Evolutionary conservation across 805 yeast species (phyloP), one percentile per base, ranked within the genome.

Genomic region (Wickerhamiella siamensis): DNA sequence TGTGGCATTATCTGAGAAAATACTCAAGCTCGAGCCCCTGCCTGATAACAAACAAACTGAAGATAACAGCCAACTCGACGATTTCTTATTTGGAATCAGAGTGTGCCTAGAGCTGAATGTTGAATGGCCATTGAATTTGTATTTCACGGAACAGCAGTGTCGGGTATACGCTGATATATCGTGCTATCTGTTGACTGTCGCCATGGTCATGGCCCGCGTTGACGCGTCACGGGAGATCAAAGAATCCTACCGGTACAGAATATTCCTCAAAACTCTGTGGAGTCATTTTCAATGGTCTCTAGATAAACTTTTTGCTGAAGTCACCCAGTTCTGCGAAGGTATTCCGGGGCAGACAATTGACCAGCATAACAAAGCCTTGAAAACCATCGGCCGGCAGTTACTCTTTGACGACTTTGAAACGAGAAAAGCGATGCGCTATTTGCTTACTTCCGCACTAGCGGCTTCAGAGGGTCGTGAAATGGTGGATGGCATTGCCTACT

Each of bases 91-190:
- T 8, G 44, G 47, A 3, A 26, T 42, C 22, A 41, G 47, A 21
- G 42, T 44, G 35, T 34, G 32, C 29, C 40, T 52, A 19, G 9
- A 17, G 4, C 31, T 51, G 24, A 31, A 38, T 4, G 41, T 51
- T 16, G 40, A 48, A n/a, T 52, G 55, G 54, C 56, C 55, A 4
- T 43, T 40, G 3, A 34, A 17, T 21, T 15, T 34, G 27, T 34
- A 34, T 21, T 34, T 34, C 15, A 20, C 18, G 4, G 27, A 15
- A 12, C 26, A 6, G 17, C 37, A 34, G 19, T 34, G 37, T 15
- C 10, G 20, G 9, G 37, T 20, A 15, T 34, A 34, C n/a, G 27
- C 29, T 20, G 37, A 34, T 10, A 34, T 34, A 18, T 24, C 27
- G 18, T 18, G 29, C 17, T 34, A 20, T 34, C 20, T 34, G 21